phyloP scores from a whole-genome alignment of 2,329 filamentous ascomycete species.

The Xenoacremonium recifei region DNA sequence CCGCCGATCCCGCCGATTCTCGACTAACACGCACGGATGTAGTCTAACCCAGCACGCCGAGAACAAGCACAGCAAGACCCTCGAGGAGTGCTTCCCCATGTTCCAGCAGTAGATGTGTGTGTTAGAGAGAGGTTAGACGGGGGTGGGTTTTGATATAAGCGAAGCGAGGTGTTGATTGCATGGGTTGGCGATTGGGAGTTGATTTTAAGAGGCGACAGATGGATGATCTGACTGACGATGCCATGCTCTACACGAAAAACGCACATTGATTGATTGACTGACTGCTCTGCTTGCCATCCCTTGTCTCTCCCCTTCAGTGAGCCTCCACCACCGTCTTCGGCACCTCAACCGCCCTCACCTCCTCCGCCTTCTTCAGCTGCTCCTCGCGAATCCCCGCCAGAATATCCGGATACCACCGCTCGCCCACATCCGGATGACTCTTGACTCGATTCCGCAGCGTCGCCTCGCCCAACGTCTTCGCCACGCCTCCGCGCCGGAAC shows the following conservation, averaged over 20 bases:
- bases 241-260: not conserved
- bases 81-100: constrained; percentile 68
- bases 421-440: constrained; percentile 83
- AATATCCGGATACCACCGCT: constrained; percentile 73
- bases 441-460: constrained; percentile 82
- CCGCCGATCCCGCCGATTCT: not conserved
- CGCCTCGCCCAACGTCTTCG: constrained; percentile 73
- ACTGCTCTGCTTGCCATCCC: too few relatives aligned
- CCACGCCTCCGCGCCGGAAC: constrained; percentile 67
- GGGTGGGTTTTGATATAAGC: constrained; percentile 15
- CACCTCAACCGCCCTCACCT: constrained; percentile 19
- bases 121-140: not conserved
- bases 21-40: constrained; percentile 10
- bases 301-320: constrained; percentile 19
- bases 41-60: constrained; percentile 68
- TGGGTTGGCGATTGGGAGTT: constrained; percentile 6
- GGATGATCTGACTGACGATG: not conserved
- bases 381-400: constrained; percentile 57
- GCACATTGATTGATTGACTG: not conserved
- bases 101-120: constrained; percentile 28
- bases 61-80: constrained; percentile 75
- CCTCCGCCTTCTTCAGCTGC: constrained; percentile 44
- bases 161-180: constrained; percentile 18
- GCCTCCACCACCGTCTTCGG: constrained; percentile 29
- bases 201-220: constrained; percentile 13